Base-by-base conservation (phyloP, 257 asterid genomes). In the Gentiana straminea region DNA sequence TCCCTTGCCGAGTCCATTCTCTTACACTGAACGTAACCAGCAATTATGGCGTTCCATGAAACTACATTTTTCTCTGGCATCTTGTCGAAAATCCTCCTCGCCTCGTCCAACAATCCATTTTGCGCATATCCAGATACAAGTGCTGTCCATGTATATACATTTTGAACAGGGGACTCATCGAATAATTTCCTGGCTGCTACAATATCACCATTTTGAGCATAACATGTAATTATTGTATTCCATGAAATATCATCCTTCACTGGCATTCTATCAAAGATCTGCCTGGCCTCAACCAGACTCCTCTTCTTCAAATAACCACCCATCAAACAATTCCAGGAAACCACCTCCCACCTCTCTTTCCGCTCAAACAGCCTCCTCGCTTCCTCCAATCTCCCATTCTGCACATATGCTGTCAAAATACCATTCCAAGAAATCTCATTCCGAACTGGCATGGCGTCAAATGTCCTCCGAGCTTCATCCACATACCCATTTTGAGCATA, bases 381-480 rank as follows among this genome's bases (percentile, higher is more conserved):
- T 61, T 79, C 94, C 68, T 87, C 96, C 55, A 87, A 74, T 72
- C 66, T 79, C 64, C 98, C 95, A 64, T 84, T 91, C 60, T 77
- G 87, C 57, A 91, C 86, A 63, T 82, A 91, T 1, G 94, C 86
- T 0, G 96, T 81, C 35, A 91, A 82, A 67, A 91, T 79, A 63
- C 95, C 96, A 56, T 91, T 91, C 96, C 98, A 91, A 0, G 98
- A 87, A 24, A 87, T 91, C 68, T 83, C 96, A 64, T 91, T 83
- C 83, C 72, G 84, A 68, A 64, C 68, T 1, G 95, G 95, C 86
- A 91, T 91, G 72, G 44, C 61, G 53, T 75, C 81, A 59, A 89
- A 89, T 36, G 79, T 66, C 58, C 77, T 73, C 75, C 77, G 78
- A 33, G 97, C 97, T 64, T 84, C 94, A 64, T 86, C 84, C 60